Evolutionary conservation across 2,329 filamentous ascomycete species (phyloP), one percentile per base, ranked within the genome.

Genomic region (Periconia macrospinosa): DNA sequence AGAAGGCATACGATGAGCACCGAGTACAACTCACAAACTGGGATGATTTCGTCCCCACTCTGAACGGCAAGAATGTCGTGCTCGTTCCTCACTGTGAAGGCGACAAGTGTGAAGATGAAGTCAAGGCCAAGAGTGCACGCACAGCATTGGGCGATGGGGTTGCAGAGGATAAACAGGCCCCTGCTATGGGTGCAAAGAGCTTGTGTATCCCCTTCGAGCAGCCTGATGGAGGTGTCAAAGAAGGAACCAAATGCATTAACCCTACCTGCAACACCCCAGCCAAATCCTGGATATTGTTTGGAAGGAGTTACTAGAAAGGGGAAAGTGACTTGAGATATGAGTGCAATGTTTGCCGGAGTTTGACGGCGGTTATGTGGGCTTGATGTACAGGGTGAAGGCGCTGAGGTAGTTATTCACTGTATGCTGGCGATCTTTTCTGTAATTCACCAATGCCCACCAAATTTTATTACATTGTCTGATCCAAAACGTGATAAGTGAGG

Each of bases 281-380:
- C 17, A 86, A 93, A 81, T 84, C 88, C 68, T 97, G 91, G 89
- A 90, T 90, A 75, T 89, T 97, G 87, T 97, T 97, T 76, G 93
- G 93, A 68, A 66, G 79, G 60, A 80, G 77, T 75, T 73, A 73
- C 47, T 73, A 71, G 61, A 27, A n/a, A 37, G 33, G 23, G 33
- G 3, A 37, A 37, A 6, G 5, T 37, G 33, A 10, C 33, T 18
- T 3, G 37, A 14, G 11, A 8, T 20, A 23, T 27, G 13, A 11
- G 18, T 23, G 19, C 15, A 44, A 19, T 44, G 42, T 44, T 20
- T 44, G 42, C 20, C 15, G 42, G 42, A 44, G 42, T 44, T 37
- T 37, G 30, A 37, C 19, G 17, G 33, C 9, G 23, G 33, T 30
- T 40, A 35, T 40, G 17, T 40, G 45, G 45, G 15, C 30, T 35